A percentile compares a stretch with the other conserved stretches of the same genome.
phyloP scores from a whole-genome alignment of 306 rosid species.

The Fagus sylvatica region DNA sequence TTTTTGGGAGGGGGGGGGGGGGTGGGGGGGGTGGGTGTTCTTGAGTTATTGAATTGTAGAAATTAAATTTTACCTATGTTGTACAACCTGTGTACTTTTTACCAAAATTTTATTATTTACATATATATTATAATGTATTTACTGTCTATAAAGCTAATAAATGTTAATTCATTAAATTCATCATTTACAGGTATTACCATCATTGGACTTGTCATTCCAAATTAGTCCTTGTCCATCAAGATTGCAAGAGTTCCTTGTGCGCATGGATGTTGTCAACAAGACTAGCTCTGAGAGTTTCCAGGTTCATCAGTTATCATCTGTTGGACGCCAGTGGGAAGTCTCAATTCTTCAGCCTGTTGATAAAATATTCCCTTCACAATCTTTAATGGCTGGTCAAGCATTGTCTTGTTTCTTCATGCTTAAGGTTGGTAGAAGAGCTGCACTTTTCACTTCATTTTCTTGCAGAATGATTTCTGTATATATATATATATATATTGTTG shows the following conservation, averaged over 20 bases:
- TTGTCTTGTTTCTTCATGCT: slow-evolving; percentile 85
- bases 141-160: slow-evolving; percentile 6
- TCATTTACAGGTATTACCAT: slow-evolving; percentile 69
- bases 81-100: neutral
- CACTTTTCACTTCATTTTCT: slow-evolving; percentile 11
- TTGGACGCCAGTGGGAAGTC: slow-evolving; percentile 77
- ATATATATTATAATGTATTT: no score
- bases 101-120: no score
- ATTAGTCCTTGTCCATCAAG: slow-evolving; percentile 85
- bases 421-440: slow-evolving; percentile 55
- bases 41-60: neutral
- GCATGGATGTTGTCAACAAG: slow-evolving; percentile 80
- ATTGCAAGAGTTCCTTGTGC: slow-evolving; percentile 82
- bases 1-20: no score
- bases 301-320: slow-evolving; percentile 75
- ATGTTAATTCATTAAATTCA: slow-evolving; percentile 33
- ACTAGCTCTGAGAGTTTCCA: slow-evolving; percentile 75
- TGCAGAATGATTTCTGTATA: slow-evolving; percentile 6
- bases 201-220: slow-evolving; percentile 84
- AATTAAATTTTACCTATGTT: neutral
- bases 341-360: slow-evolving; percentile 80
- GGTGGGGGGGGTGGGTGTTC: neutral
- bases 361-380: slow-evolving; percentile 64
- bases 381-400: slow-evolving; percentile 78
- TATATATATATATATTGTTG: neutral